phyloP scores from a whole-genome alignment of 306 rosid genomes.

The Castanea crenata region DNA sequence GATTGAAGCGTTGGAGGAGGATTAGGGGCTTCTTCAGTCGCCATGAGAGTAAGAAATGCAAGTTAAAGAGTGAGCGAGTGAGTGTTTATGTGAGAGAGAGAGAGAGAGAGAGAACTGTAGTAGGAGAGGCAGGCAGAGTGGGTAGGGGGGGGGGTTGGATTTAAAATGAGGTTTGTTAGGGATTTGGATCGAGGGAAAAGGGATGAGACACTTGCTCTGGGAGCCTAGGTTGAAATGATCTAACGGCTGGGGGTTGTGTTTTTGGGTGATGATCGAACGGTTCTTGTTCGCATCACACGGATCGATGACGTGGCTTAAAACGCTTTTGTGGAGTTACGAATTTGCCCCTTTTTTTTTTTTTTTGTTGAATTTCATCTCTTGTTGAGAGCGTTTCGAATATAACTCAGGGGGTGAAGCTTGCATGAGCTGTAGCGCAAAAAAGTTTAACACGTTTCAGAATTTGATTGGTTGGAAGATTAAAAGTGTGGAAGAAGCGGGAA shows the following conservation, averaged over 20 bases:
- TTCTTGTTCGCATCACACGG: slow-evolving; percentile 2
- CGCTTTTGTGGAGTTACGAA: neutral
- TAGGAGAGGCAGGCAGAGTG: neutral
- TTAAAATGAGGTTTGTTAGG: slow-evolving; percentile 32
- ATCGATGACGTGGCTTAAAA: slow-evolving; percentile 39
- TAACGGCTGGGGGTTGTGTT: slow-evolving; percentile 37
- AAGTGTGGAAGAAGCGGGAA: neutral
- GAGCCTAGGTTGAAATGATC: slow-evolving; percentile 15
- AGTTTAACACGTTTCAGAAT: neutral
- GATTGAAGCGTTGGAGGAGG: slow-evolving; percentile 5
- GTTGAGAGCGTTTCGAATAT: slow-evolving; percentile 1
- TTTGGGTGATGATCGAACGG: slow-evolving; percentile 23
- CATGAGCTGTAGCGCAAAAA: neutral
- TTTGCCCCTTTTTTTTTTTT: neutral
- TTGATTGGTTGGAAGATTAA: neutral
- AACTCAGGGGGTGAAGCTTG: neutral
- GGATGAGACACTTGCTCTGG: neutral
- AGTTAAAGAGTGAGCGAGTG: neutral
- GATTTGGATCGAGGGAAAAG: slow-evolving; percentile 26
- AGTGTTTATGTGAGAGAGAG: neutral
- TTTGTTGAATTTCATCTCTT: slow-evolving; percentile 20
- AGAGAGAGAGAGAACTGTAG: slow-evolving; percentile 15
- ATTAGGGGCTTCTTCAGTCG: slow-evolving; percentile 20
- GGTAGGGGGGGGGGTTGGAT: slow-evolving; percentile 23
- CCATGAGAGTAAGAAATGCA: slow-evolving; percentile 27